A percentile compares a stretch with the other conserved stretches of the same genome.
Evolutionary conservation across 106 monocot genomes (phyloP).

Genomic region (Apostasia shenzhenica): DNA sequence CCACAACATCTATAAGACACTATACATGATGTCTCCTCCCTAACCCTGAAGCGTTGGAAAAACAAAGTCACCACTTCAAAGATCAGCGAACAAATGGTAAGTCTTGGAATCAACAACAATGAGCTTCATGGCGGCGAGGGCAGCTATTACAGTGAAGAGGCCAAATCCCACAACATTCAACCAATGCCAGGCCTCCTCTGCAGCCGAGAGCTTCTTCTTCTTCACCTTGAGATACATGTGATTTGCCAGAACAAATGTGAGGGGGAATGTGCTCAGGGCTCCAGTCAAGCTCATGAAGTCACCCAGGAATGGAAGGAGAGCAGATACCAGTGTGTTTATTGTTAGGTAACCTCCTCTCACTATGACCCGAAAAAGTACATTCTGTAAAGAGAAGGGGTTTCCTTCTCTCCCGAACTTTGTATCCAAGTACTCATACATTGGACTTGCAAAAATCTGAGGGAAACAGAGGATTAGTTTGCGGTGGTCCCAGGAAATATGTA

Average conservation of each 20-base stretch:
- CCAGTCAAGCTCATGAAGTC: slow-evolving; percentile 96
- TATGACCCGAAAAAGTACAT: slow-evolving; percentile 54
- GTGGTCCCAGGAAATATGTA: too few species aligned
- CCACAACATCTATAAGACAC: too few species aligned
- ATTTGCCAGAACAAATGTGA: slow-evolving; percentile 92
- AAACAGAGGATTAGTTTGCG: neutral
- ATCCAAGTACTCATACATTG: slow-evolving; percentile 88
- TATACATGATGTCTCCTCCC: too few species aligned
- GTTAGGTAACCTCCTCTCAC: slow-evolving; percentile 81
- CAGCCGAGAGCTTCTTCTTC: slow-evolving; percentile 39
- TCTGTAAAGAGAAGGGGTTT: slow-evolving; percentile 44
- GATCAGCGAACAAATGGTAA: slow-evolving; percentile 77
- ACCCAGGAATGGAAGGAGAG: slow-evolving; percentile 77
- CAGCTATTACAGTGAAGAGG: slow-evolving; percentile 42
- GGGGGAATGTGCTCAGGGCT: slow-evolving; percentile 75
- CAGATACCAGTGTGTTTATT: slow-evolving; percentile 73
- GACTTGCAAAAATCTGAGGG: slow-evolving; percentile 82
- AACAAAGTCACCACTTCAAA: slow-evolving; percentile 13
- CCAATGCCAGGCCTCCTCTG: slow-evolving; percentile 75
- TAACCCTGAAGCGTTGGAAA: too few species aligned
- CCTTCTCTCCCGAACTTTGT: slow-evolving; percentile 58
- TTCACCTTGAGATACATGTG: slow-evolving; percentile 81
- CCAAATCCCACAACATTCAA: slow-evolving; percentile 71
- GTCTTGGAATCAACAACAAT: slow-evolving; percentile 62
- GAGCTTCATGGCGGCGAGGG: slow-evolving; percentile 56